These are phyloP conservation scores for Plasmodium vinckei DNA, from an alignment of 169 alveolate species.

Conservation along the genomic window DNA sequence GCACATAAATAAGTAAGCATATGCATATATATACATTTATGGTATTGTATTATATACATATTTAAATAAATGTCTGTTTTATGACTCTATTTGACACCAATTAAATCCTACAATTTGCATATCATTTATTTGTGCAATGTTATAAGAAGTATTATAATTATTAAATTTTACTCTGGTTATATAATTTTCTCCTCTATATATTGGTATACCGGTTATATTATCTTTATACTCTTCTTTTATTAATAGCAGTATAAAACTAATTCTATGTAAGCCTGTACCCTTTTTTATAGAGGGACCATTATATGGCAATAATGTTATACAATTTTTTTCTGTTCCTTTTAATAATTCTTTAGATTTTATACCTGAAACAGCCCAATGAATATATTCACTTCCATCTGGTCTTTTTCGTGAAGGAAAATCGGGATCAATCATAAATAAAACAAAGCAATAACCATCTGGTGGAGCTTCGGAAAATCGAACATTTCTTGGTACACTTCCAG, in stretches of 20 bases:
- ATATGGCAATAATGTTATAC: constrained; percentile 71
- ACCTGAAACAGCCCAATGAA: constrained; percentile 74
- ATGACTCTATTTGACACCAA: constrained; percentile 73
- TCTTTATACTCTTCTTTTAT: constrained; percentile 64
- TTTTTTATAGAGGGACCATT: constrained; percentile 69
- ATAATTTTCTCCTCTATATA: constrained; percentile 62
- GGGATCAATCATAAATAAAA: constrained; percentile 71
- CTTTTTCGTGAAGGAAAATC: constrained; percentile 70
- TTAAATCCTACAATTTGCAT: constrained; percentile 68
- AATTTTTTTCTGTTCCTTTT: constrained; percentile 62
- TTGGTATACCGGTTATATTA: constrained; percentile 46
- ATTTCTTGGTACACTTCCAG: constrained; percentile 72
- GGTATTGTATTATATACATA: too few species aligned
- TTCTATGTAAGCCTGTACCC: constrained; percentile 71
- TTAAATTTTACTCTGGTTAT: constrained; percentile 70
- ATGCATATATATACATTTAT: too few species aligned
- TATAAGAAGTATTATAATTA: constrained; percentile 35
- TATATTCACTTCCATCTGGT: constrained; percentile 74
- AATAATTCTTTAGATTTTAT: constrained; percentile 66
- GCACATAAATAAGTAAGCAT: too few species aligned
- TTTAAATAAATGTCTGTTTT: too few species aligned
- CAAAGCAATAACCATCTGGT: constrained; percentile 71
- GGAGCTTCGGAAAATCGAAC: constrained; percentile 69
- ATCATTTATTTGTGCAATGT: constrained; percentile 48
- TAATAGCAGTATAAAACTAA: constrained; percentile 53